Base-by-base conservation (phyloP, 441 rosid species). In the Gossypium laxum region DNA sequence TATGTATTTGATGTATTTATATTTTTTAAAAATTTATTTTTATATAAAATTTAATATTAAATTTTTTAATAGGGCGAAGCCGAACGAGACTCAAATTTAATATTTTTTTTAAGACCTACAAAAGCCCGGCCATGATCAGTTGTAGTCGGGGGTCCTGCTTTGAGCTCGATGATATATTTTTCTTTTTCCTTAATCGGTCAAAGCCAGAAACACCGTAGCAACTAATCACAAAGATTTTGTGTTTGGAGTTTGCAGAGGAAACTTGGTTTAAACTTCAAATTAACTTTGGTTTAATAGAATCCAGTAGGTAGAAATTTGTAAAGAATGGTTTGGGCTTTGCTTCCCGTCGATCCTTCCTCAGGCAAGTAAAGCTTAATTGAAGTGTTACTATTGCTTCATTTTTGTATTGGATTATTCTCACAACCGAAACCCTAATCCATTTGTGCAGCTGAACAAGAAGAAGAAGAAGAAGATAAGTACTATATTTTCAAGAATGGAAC, bases 311-410 rank as follows among this genome's bases (percentile, higher is more conserved):
- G 24, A 75, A 5, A 32, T 32, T 32, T 32, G 41, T 32, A 71
- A 69, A 58, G 70, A 64, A 93, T 93, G 98, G 96, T 93, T 61
- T 93, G 98, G 97, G 88, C 82, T 70, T 80, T 91, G 73, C 81
- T 85, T 72, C 91, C 98, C 32, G 84, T 69, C 56, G 98, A 89
- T 78, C 85, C 91, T 70, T 87, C 81, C 32, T 83, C 90, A 84
- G 94, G 96, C 84, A 28, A 52, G 55, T 28, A 32, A 32, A 61
- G 14, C 24, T 61, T 34, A 61, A 55, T 21, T 32, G 22, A 17
- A 28, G 65, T 30, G 18, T 6, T 61, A 61, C 2, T 8, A 52
- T 52, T 17, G 57, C 24, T 17, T 52, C 24, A 52, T 52, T 52
- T 73, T 50, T 24, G 52, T 69, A 5, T 77, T 32, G 4, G 6